These are phyloP conservation scores for Rhodotorula sp. DNA, from an alignment of 1,284 basidiomycete genomes.

Conservation along the genomic window DNA sequence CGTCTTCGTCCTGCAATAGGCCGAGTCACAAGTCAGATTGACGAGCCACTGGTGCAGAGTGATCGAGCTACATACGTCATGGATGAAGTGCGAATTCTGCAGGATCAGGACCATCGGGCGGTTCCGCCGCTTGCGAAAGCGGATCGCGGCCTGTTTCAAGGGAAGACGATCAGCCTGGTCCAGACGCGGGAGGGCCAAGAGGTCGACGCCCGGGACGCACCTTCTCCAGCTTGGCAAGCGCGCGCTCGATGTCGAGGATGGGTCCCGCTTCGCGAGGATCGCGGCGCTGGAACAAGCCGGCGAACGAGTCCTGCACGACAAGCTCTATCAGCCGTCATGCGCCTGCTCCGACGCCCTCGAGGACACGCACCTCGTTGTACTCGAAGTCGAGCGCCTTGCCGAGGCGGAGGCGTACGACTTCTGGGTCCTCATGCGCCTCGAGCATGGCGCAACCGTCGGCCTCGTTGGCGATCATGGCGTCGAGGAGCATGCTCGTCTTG, in stretches of 20 bases:
- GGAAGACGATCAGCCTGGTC: neutral
- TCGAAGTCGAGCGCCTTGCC: slow-evolving; percentile 77
- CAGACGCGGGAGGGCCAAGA: too few species aligned
- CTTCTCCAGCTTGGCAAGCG: slow-evolving; percentile 80
- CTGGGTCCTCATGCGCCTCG: slow-evolving; percentile 47
- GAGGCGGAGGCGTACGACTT: slow-evolving; percentile 62
- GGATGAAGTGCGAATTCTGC: slow-evolving; percentile 72
- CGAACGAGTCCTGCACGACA: slow-evolving; percentile 33
- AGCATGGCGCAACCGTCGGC: slow-evolving; percentile 46
- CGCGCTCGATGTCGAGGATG: slow-evolving; percentile 76
- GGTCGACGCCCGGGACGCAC: neutral
- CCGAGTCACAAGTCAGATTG: neutral
- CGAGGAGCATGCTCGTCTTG: slow-evolving; percentile 42
- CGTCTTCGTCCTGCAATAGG: slow-evolving; percentile 65
- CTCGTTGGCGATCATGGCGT: slow-evolving; percentile 38
- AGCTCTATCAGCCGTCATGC: neutral
- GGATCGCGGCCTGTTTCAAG: slow-evolving; percentile 67
- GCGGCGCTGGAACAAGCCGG: slow-evolving; percentile 66
- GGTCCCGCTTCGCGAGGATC: slow-evolving; percentile 83
- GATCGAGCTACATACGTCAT: slow-evolving; percentile 25
- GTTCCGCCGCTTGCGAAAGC: slow-evolving; percentile 59
- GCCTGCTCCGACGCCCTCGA: slow-evolving; percentile 46
- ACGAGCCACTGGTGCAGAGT: too few species aligned
- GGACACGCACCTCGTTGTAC: slow-evolving; percentile 66
- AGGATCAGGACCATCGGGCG: slow-evolving; percentile 74